Base-by-base conservation (phyloP, 768 basidiomycete species). In the Termitomyces sp. region DNA sequence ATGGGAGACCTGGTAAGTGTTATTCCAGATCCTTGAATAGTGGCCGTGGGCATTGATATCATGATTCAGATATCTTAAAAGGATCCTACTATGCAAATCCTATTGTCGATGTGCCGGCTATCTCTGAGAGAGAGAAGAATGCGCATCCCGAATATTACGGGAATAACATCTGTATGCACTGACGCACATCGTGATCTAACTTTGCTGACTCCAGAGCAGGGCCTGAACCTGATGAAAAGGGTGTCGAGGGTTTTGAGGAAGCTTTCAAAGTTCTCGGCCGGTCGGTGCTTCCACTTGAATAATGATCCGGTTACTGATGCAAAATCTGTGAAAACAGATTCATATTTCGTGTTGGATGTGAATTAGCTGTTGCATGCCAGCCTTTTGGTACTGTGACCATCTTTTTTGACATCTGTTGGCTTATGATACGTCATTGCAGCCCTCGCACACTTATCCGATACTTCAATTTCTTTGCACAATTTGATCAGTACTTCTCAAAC, bases 31-130 rank as follows among this genome's bases (percentile, higher is more conserved):
- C 13, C 27, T 54, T 27, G 44, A 37, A 53, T 20, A 36, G n/a
- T 56, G 6, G 56, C 33, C 24, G n/a, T 41, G 39, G 18, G n/a
- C 39, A 13, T 55, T 6, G 24, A 31, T 37, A 9, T 20, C 54
- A 51, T 31, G 24, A 7, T 30, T 63, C 6, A 87, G 94, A 98
- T 70, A 76, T 81, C 2, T 75, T 95, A 65, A 98, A 98, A 71
- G 96, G 95, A 3, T 94, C 91, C 0, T 99, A 87, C 75, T 99
- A 99, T 69, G 95, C 93, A 59, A 95, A 89, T 65, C 93, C 94
- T 9, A 72, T 87, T 27, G 67, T 87, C 0, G 93, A 95, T 57
- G 63, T 69, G 31, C 83, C 88, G 0, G 73, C 78, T n/a, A 88
- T 93, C 3, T 69, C 85, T 15, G 70, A 77, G 2, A 79, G 76